Conservation (phyloP, 2,329 filamentous ascomycete species). For the Podosphaera leucotricha region DNA sequence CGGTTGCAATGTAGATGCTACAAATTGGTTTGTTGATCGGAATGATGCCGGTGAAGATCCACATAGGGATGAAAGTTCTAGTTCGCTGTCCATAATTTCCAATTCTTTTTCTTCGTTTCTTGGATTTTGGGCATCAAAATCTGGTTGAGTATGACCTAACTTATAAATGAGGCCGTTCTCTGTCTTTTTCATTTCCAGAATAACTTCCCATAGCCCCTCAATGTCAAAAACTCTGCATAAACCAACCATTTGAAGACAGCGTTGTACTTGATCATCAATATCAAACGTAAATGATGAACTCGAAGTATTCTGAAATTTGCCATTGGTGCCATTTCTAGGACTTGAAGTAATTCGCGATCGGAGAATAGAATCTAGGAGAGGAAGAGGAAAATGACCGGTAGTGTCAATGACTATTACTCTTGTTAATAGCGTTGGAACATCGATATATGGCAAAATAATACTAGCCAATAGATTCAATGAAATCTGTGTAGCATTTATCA, state of each 20-base stretch:
- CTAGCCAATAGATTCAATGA: constrained; percentile 12
- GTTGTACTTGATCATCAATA: constrained; percentile 6
- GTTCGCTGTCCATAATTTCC: constrained; percentile 17
- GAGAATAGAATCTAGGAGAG: constrained; percentile 11
- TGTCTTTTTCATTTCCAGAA: constrained; percentile 21
- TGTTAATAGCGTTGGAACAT: neutral
- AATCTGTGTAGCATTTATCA: constrained; percentile 5
- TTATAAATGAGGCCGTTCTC: neutral
- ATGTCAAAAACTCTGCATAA: constrained; percentile 34
- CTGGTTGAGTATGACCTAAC: neutral
- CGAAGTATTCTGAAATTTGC: neutral
- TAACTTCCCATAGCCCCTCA: constrained; percentile 31
- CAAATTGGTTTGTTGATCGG: neutral
- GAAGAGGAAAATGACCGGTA: constrained; percentile 12
- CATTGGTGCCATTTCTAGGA: neutral
- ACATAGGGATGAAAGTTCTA: constrained; percentile 5
- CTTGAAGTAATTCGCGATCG: constrained; percentile 5
- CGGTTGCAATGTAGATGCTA: neutral
- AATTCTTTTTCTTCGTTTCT: neutral
- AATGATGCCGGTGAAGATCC: neutral
- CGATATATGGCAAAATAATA: constrained; percentile 6
- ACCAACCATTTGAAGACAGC: constrained; percentile 24
- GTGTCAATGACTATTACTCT: constrained; percentile 13
- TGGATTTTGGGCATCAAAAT: neutral
- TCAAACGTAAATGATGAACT: constrained; percentile 1